Evolutionary conservation across 106 monocot species (phyloP), one percentile per base, ranked within the genome.

Genomic region (Platanthera guangdongensis): DNA sequence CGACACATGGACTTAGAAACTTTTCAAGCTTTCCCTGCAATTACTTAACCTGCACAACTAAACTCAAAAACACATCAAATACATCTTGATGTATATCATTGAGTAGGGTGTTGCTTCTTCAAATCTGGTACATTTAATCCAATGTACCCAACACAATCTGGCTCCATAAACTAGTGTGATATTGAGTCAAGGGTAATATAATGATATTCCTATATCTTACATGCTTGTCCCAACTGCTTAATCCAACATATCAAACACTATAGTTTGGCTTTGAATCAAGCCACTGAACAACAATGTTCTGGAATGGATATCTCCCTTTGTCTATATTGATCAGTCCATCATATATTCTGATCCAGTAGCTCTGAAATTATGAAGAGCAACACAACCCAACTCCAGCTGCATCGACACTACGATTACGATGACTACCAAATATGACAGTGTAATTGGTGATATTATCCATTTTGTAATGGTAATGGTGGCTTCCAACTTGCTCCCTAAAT

Each of bases 161-260:
- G 50, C 72, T 81, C 83, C 80, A 80, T 8, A 86, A 78, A 50
- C 32, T 75, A 73, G 74, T 77, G 46, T 79, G 77, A 78, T 89
- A 73, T 18, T 87, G 86, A 71, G 68, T 76, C 47, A 91, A 60
- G 2, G 88, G 89, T n/a, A 96, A 76, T 53, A 96, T 81, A 72
- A 45, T 89, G 48, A 96, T 84, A 75, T 96, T 96, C 74, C 89
- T 90, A 79, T 96, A 96, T 4, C 96, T 87, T 4, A 96, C 96
- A 80, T 96, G 96, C 46, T 91, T 96, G 81, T 96, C 90, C 96
- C 96, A 96, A 77, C 96, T 93, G 64, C 93, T 90, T 52, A 96
- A 84, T 14, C 96, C 96, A 57, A 96, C 83, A 80, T 96, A 96
- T 50, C 86, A 90, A 79, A 91, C 90, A 52, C 77, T 88, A 57